Evolutionary conservation across 129 eudicot species (phyloP).

Genomic region (Artemisia annua): DNA sequence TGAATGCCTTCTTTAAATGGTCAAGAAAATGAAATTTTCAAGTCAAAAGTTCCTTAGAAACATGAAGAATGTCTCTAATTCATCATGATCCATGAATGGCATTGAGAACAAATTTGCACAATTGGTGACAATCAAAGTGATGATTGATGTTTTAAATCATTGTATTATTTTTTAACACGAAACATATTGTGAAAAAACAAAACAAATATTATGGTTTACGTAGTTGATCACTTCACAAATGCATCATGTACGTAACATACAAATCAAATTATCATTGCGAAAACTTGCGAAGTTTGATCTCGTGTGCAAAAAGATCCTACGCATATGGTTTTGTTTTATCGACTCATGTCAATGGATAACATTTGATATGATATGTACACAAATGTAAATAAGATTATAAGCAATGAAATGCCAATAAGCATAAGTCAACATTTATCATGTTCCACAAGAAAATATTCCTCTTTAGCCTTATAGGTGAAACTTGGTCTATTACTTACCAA

Average conservation of each 20-base stretch:
- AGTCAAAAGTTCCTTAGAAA: conserved; percentile 47
- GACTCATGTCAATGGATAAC: neutral
- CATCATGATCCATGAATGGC: conserved; percentile 38
- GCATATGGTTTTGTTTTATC: no score
- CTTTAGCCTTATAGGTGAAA: conserved; percentile 17
- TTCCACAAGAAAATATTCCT: conserved; percentile 27
- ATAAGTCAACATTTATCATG: conserved; percentile 12
- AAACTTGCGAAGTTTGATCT: no score
- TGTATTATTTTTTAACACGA: neutral
- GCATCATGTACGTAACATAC: no score
- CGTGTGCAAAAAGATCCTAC: no score
- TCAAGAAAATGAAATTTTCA: conserved; percentile 28
- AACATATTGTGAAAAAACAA: no score
- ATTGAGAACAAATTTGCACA: conserved; percentile 14
- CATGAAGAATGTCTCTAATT: conserved; percentile 27
- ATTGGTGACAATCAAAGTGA: conserved; percentile 13
- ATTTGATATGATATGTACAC: neutral
- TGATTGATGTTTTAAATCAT: conserved; percentile 1
- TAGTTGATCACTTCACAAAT: no score
- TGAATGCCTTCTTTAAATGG: conserved; percentile 32
- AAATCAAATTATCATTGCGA: no score
- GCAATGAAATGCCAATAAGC: neutral
- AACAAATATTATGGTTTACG: no score
- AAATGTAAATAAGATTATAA: neutral
- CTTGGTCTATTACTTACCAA: conserved; percentile 29